Base-by-base conservation (phyloP, 1,139 yeast genomes). In the Debaryomycetaceae sp. region DNA sequence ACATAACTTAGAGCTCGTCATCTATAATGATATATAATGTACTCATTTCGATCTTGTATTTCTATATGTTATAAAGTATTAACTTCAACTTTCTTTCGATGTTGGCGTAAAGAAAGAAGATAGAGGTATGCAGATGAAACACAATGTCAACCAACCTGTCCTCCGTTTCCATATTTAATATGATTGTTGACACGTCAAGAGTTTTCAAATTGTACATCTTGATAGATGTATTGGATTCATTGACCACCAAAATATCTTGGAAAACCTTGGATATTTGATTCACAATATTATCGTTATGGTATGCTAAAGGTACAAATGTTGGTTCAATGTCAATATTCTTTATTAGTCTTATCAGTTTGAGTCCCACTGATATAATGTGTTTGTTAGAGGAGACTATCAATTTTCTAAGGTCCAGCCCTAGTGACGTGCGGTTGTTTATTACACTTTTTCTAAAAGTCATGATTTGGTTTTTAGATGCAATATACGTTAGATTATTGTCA, bases 211-310 rank as follows among this genome's bases (percentile, higher is more conserved):
- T 43, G 33, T 37, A 39, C 2, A 33, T 39, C 24, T 41, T 31
- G 11, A 46, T 34, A 9, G 27, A 33, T 11, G 37, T 24, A 35
- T 46, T 42, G 11, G 48, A 45, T 34, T 48, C 46, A 31, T 48
- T 48, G n/a, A 48, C 40, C n/a, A 48, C 24, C n/a, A 45, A 39
- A 36, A 34, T 42, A 27, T 45, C 40, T 3, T 33, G 39, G 6
- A 37, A 27, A 17, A 41, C 24, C 13, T 11, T 34, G 22, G 45
- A 42, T 27, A 36, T 36, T 31, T 48, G 51, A 38, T 44, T 40
- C 7, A 36, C 40, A 20, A 48, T 46, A 38, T 48, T 48, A 29
- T 48, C 43, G 22, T 48, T 48, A 8, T 38, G 36, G 38, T 48
- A 48, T 8, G 29, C 24, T 13, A 48, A 24, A 7, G 31, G 6